Base-by-base conservation (phyloP, 495 filamentous ascomycete genomes). In the Annulohypoxylon moriforme region DNA sequence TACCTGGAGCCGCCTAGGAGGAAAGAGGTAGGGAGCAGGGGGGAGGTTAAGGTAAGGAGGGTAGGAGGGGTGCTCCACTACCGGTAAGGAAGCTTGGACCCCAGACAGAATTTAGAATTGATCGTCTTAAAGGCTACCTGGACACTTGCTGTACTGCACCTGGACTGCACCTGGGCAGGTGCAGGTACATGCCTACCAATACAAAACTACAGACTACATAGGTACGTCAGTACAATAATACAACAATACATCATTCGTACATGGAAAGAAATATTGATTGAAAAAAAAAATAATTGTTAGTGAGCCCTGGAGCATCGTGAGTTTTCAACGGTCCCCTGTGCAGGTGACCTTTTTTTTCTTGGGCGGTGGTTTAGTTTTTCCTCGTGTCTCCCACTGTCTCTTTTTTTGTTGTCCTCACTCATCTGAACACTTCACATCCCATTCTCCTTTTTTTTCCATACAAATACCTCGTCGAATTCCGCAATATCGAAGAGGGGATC, bases 231-330 rank as follows among this genome's bases (percentile, higher is more conserved):
- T 44, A 44, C 40, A 36, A 8, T 5, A 5, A 8, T 36, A 36
- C 33, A 36, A 1, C 33, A 36, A 20, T 20, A 16, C 40, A 13
- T 44, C 40, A 44, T 20, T 16, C n/a, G 16, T 24, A 20, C 22
- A 55, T 14, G 36, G 14, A 61, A 25, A 50, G 56, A 62, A 66
- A 59, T 49, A 50, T 49, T 49, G 33, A 47, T 33, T 7, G 13
- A 36, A 40, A 11, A n/a, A 33, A 62, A 44, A 27, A 27, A 33
- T 33, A 49, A 62, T 69, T 73, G 66, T 73, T 73, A 73, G 71
- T 69, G 66, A 69, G 55, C 25, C 52, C 49, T 63, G 69, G 67
- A 73, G 70, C 71, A 78, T 78, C 76, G 76, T 78, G 76, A 78
- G 76, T 74, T 77, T 74, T 74, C 60, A 20, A 44, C 47, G 63